Conservation (phyloP, 2,329 filamentous ascomycete genomes). For the Scedosporium boydii region DNA sequence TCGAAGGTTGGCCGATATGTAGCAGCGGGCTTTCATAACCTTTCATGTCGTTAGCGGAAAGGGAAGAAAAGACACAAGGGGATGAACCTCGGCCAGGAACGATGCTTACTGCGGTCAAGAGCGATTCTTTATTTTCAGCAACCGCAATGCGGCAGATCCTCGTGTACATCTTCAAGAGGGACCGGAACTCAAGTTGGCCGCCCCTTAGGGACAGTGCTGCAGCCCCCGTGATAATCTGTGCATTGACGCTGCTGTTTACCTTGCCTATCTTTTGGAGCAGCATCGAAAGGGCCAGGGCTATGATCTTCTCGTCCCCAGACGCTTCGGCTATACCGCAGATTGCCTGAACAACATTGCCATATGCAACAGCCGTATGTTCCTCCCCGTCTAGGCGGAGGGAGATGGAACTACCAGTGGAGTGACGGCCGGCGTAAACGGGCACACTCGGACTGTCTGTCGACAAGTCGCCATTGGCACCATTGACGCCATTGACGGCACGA, state of each 20-base stretch:
- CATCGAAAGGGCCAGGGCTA: conserved; percentile 87
- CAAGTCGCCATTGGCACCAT: conserved; percentile 30
- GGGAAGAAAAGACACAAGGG: not conserved
- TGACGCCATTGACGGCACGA: conserved; percentile 45
- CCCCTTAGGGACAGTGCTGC: conserved; percentile 69
- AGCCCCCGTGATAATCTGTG: conserved; percentile 74
- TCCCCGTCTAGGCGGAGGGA: conserved; percentile 67
- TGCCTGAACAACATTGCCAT: conserved; percentile 86
- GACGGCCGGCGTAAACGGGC: conserved; percentile 41
- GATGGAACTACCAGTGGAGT: conserved; percentile 64
- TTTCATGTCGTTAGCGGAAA: conserved; percentile 18
- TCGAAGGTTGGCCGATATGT: conserved; percentile 62
- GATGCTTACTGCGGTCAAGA: conserved; percentile 60
- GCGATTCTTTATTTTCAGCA: conserved; percentile 53
- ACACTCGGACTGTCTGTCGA: conserved; percentile 13
- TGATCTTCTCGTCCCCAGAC: conserved; percentile 84
- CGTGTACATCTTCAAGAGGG: conserved; percentile 75
- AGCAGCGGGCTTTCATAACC: conserved; percentile 69
- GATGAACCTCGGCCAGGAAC: not conserved
- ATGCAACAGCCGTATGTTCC: conserved; percentile 68
- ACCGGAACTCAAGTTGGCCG: conserved; percentile 72
- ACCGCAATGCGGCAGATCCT: conserved; percentile 66
- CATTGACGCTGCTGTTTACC: conserved; percentile 70
- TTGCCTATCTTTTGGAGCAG: conserved; percentile 91
- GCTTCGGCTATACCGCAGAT: conserved; percentile 82